phyloP scores from a whole-genome alignment of 441 rosid genomes.

The Syzygium syzygioides region DNA sequence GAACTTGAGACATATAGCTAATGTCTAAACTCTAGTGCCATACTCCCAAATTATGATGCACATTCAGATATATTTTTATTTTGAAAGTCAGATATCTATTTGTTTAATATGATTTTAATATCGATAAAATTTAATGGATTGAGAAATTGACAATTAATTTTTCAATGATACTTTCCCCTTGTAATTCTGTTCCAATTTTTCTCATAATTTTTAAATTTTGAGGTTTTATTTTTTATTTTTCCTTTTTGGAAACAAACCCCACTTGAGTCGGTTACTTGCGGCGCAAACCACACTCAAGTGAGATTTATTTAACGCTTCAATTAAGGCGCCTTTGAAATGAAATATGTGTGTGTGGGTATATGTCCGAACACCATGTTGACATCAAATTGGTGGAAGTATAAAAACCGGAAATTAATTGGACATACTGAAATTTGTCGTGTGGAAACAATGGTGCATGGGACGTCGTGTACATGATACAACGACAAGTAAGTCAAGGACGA shows the following conservation, averaged over 20 bases:
- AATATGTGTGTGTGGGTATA: neutral
- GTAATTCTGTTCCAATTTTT: neutral
- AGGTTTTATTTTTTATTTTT: neutral
- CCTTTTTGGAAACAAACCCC: too few species aligned
- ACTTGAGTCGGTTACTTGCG: neutral
- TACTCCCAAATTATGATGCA: neutral
- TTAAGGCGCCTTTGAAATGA: neutral
- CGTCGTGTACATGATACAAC: neutral
- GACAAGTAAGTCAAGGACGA: neutral
- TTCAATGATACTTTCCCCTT: neutral
- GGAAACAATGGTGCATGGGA: neutral
- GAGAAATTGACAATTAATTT: neutral
- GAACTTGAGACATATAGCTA: neutral
- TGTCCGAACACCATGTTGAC: neutral
- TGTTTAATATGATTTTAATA: neutral
- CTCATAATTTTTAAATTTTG: neutral
- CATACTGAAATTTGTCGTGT: neutral
- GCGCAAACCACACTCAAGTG: neutral
- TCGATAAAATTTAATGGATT: neutral
- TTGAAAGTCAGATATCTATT: neutral
- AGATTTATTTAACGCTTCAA: neutral
- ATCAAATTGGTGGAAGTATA: neutral
- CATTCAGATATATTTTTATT: neutral
- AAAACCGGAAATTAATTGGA: neutral
- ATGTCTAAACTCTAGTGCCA: neutral